Base-by-base conservation (phyloP, 257 asterid species). In the Avicennia marina region DNA sequence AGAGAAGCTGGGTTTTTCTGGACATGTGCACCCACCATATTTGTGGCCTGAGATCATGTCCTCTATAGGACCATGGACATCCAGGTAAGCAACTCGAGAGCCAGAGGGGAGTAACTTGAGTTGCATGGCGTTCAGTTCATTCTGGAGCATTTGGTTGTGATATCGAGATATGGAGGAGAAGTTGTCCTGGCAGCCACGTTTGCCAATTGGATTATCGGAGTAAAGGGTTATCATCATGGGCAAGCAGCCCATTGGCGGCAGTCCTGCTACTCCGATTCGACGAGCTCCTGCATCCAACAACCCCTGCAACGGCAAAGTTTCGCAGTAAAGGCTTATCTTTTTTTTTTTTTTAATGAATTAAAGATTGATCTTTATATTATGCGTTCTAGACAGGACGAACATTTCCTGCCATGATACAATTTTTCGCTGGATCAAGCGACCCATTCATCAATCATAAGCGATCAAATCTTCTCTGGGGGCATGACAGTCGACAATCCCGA, bases 181-280 rank as follows among this genome's bases (percentile, higher is more conserved):
- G 0, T 22, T 58, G 7, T 21, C 52, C 46, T 75, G 4, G 64
- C 97, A 89, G 1, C 53, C 65, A 0, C 94, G 84, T 13, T 72
- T 32, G 0, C 16, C 8, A 34, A 74, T 8, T 8, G 78, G 64
- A 47, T 70, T 20, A 2, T 68, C 56, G 0, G 86, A 63, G 54
- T 56, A 56, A 0, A 80, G 58, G 0, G 88, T 81, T 12, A 86
- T 84, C 15, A 80, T 86, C 0, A 78, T 0, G 0, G 94, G 97
- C 67, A 89, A 70, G 51, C 95, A 89, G 16, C 97, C 97, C 72
- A 86, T 76, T 27, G 95, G 84, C 0, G 87, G 81, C 56, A 89
- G 62, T 44, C 95, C 94, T 44, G 55, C 95, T 0, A 86, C 81
- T 29, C 88, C 97, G 1, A 89, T 86, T 11, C 79, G 70, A 6